phyloP scores from a whole-genome alignment of 2,329 filamentous ascomycete genomes.

The Dothidotthia symphoricarpi region DNA sequence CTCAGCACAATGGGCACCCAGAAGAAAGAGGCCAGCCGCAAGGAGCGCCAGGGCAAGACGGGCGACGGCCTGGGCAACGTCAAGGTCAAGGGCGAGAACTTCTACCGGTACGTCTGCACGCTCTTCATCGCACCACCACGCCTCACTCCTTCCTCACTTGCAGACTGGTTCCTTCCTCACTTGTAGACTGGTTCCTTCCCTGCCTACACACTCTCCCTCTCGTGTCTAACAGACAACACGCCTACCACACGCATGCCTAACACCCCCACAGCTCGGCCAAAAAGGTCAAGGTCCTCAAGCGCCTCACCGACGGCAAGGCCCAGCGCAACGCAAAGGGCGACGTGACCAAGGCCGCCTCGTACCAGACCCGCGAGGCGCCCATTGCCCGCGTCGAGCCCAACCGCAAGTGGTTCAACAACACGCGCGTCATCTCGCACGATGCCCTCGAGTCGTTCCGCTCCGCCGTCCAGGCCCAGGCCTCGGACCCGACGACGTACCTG shows the following conservation, averaged over 20 bases:
- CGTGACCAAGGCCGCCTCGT: conserved; percentile 79
- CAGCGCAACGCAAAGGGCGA: conserved; percentile 79
- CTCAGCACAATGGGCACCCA: conserved; percentile 68
- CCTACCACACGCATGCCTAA: conserved; percentile 1
- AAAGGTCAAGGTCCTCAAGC: conserved; percentile 83
- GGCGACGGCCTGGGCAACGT: conserved; percentile 89
- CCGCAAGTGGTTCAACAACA: conserved; percentile 97
- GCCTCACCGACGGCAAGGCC: conserved; percentile 83
- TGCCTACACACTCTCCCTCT: no score
- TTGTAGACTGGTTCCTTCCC: no score
- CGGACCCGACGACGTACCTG: conserved; percentile 90
- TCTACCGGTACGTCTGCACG: conserved; percentile 64
- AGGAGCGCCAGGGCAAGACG: conserved; percentile 79
- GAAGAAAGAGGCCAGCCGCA: conserved; percentile 87
- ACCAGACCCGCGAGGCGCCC: conserved; percentile 78
- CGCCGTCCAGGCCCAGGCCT: conserved; percentile 85
- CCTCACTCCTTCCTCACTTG: no score
- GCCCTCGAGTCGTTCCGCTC: conserved; percentile 82
- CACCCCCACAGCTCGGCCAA: conserved; percentile 61
- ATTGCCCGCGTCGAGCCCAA: conserved; percentile 90
- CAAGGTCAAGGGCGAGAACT: conserved; percentile 94
- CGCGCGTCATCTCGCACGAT: conserved; percentile 84
- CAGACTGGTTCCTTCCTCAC: no score
- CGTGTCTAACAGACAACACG: no score
- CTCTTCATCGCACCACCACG: no score